Evolutionary conservation across 495 filamentous ascomycete genomes (phyloP).

Genomic region (Xylaria curta): DNA sequence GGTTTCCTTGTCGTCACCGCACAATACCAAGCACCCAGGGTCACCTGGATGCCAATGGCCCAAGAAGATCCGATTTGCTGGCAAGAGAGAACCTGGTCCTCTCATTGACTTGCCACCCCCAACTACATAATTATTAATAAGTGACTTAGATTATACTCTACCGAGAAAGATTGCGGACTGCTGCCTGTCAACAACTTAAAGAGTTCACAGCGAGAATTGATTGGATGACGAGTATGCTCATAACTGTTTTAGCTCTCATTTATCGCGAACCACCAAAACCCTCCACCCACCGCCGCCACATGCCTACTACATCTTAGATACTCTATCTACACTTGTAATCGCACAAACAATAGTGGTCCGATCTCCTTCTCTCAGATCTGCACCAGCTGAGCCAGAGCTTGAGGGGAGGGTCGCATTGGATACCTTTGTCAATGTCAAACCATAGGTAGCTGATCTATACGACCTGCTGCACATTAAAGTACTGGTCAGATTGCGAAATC

Average conservation of each 20-base stretch:
- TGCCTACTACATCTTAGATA: background rate
- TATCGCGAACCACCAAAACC: background rate
- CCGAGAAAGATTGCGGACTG: background rate
- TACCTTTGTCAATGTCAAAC: constrained; percentile 1
- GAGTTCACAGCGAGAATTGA: background rate
- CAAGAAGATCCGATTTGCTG: background rate
- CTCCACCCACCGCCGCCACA: background rate
- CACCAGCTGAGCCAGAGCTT: background rate
- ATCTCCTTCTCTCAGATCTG: background rate
- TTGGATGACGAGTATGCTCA: background rate
- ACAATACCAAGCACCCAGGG: background rate
- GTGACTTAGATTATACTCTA: background rate
- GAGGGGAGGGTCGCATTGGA: constrained; percentile 10
- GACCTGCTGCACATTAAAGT: background rate
- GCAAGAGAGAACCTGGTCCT: background rate
- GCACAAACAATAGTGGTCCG: background rate
- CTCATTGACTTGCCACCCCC: constrained; percentile 12
- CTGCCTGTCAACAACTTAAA: background rate
- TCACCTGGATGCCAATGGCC: background rate
- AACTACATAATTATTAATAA: constrained; percentile 4
- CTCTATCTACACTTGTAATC: background rate
- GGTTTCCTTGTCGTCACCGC: constrained; percentile 3
- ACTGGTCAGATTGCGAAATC: background rate
- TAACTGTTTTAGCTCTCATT: background rate
- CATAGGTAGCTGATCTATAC: background rate